phyloP scores from a whole-genome alignment of 305 asterid species.

The Rubia occidens region DNA sequence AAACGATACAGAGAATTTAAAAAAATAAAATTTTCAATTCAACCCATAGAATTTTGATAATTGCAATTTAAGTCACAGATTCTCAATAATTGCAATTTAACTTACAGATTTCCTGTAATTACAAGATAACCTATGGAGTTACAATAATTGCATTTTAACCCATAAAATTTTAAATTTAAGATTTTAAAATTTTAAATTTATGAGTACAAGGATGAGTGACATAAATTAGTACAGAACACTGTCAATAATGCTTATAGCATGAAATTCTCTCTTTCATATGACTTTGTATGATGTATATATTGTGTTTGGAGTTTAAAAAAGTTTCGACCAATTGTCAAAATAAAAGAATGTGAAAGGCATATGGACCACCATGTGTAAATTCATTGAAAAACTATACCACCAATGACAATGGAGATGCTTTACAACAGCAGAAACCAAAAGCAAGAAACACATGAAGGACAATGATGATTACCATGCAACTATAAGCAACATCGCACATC shows the following conservation, averaged over 20 bases:
- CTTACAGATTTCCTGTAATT: too few relatives aligned
- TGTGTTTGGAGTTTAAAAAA: neutral
- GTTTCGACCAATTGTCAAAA: neutral
- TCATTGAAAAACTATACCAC: too few relatives aligned
- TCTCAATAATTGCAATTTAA: too few relatives aligned
- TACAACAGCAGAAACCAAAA: neutral
- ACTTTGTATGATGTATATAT: neutral
- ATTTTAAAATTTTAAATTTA: too few relatives aligned
- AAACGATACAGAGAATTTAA: too few relatives aligned
- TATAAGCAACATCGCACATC: constrained; percentile 90
- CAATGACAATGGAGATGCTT: neutral
- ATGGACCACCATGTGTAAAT: too few relatives aligned
- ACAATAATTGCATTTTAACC: too few relatives aligned
- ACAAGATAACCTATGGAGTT: too few relatives aligned
- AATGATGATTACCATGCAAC: constrained; percentile 59
- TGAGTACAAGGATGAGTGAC: constrained; percentile 19
- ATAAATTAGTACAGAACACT: neutral
- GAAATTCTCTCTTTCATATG: neutral
- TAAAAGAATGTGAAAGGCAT: neutral
- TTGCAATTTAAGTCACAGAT: too few relatives aligned
- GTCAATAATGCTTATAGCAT: neutral
- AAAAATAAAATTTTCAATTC: too few relatives aligned
- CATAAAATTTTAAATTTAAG: too few relatives aligned
- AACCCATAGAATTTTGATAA: too few relatives aligned
- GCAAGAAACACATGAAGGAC: neutral